Conservation (phyloP, 2,329 filamentous ascomycete species). For the Colletotrichum trifolii region DNA sequence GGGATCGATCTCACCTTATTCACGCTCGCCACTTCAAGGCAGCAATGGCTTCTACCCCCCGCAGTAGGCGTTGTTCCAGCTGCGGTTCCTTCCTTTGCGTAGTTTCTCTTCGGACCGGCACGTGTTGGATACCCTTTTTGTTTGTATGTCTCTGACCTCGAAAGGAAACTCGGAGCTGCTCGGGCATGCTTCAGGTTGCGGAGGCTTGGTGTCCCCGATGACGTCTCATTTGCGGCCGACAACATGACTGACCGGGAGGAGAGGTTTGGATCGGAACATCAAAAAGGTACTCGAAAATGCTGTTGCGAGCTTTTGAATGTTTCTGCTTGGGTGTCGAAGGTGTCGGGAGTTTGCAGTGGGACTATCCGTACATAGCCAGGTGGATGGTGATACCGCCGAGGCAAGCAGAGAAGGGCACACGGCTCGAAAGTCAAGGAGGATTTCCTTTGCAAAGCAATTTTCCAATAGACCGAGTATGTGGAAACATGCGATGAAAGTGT, state of each 20-base stretch:
- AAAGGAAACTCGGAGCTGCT: background rate
- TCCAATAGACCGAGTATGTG: constrained; percentile 3
- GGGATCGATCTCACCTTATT: constrained; percentile 56
- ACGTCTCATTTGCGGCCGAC: constrained; percentile 17
- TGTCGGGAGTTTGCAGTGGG: too few species aligned
- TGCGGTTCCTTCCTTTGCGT: background rate
- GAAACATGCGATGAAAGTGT: background rate
- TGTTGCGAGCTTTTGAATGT: background rate
- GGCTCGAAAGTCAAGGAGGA: too few species aligned
- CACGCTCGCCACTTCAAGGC: constrained; percentile 53
- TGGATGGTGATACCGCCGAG: too few species aligned
- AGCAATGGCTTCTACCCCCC: constrained; percentile 50
- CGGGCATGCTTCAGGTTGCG: background rate
- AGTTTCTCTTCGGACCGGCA: constrained; percentile 8
- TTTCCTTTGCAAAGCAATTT: constrained; percentile 4
- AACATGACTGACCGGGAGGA: background rate
- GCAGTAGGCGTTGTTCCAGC: constrained; percentile 7
- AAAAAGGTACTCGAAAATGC: background rate
- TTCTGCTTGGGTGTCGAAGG: too few species aligned
- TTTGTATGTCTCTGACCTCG: constrained; percentile 5
- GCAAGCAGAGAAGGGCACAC: too few species aligned
- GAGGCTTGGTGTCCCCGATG: background rate
- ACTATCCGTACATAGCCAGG: too few species aligned
- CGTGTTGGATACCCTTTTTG: constrained; percentile 30
- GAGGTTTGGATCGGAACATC: background rate